Conservation (phyloP, 1,139 yeast genomes). For the Geotrichum carabidarum region DNA sequence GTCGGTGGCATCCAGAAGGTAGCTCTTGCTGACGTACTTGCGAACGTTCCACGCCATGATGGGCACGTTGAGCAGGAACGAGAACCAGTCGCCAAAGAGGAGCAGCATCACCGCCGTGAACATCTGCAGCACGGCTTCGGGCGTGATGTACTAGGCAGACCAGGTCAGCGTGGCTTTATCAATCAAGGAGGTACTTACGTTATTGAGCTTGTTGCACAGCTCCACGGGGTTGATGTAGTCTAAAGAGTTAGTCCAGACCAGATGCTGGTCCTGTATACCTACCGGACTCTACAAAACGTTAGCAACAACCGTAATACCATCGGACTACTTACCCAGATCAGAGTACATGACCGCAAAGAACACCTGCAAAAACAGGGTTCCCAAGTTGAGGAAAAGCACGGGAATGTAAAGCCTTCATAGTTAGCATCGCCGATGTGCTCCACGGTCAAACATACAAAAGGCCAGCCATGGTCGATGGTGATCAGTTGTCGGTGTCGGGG, state of each 20-base stretch:
- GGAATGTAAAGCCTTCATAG: constrained; percentile 24
- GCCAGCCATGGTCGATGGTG: not conserved
- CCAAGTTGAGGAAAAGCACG: constrained; percentile 69
- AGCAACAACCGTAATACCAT: not conserved
- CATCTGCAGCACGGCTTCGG: constrained; percentile 80
- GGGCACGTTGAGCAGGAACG: constrained; percentile 74
- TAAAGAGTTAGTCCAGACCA: constrained; percentile 14
- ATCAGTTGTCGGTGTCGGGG: not conserved
- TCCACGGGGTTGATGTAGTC: constrained; percentile 94
- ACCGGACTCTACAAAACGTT: constrained; percentile 13
- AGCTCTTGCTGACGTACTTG: constrained; percentile 62
- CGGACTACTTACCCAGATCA: constrained; percentile 50
- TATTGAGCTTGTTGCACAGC: constrained; percentile 79
- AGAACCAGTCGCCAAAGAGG: constrained; percentile 82
- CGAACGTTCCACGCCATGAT: constrained; percentile 71
- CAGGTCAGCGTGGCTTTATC: not conserved
- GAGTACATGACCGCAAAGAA: constrained; percentile 84
- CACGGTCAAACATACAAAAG: not conserved
- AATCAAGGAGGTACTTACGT: constrained; percentile 21
- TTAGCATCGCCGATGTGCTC: not conserved
- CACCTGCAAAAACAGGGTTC: constrained; percentile 78
- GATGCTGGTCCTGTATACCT: not conserved
- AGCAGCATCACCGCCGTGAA: constrained; percentile 60
- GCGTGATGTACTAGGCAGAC: constrained; percentile 52
- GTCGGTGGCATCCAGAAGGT: constrained; percentile 87